These are phyloP conservation scores for Cordyceps cateniannulata DNA, from an alignment of 2,329 filamentous ascomycete species.

Conservation along the genomic window DNA sequence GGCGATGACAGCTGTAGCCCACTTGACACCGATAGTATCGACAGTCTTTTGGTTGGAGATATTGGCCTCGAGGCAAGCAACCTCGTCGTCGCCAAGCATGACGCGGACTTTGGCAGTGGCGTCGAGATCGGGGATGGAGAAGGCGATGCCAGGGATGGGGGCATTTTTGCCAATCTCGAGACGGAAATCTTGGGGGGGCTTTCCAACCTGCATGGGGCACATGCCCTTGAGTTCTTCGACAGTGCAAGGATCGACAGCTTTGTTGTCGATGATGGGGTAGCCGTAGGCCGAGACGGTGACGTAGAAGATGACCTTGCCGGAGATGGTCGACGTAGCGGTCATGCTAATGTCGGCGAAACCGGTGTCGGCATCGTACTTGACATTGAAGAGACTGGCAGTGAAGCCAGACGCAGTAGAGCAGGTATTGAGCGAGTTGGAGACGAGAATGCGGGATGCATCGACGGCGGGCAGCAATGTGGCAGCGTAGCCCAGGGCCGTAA, in stretches of 20 bases:
- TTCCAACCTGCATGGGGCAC: constrained; percentile 85
- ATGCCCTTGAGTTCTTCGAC: constrained; percentile 59
- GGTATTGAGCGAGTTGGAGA: constrained; percentile 70
- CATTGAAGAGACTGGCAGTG: constrained; percentile 76
- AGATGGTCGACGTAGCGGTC: constrained; percentile 67
- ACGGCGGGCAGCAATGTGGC: constrained; percentile 42
- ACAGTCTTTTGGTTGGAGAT: constrained; percentile 92
- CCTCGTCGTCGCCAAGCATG: constrained; percentile 59
- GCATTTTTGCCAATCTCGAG: constrained; percentile 45
- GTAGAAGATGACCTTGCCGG: constrained; percentile 69
- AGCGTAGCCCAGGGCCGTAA: constrained; percentile 32
- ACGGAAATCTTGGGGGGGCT: constrained; percentile 69
- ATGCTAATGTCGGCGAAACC: constrained; percentile 63
- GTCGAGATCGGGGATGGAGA: constrained; percentile 85
- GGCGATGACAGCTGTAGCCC: constrained; percentile 82
- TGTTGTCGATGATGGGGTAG: constrained; percentile 55
- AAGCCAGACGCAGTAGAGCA: constrained; percentile 77
- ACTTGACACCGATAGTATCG: constrained; percentile 80
- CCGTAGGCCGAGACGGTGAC: constrained; percentile 71
- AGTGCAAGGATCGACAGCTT: constrained; percentile 70
- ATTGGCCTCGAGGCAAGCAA: constrained; percentile 82
- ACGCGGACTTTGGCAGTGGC: constrained; percentile 77
- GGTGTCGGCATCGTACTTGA: constrained; percentile 66
- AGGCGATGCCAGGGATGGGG: constrained; percentile 78
- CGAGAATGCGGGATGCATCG: constrained; percentile 49